Base-by-base conservation (phyloP, 2,329 filamentous ascomycete genomes). In the Fusarium domesticum region DNA sequence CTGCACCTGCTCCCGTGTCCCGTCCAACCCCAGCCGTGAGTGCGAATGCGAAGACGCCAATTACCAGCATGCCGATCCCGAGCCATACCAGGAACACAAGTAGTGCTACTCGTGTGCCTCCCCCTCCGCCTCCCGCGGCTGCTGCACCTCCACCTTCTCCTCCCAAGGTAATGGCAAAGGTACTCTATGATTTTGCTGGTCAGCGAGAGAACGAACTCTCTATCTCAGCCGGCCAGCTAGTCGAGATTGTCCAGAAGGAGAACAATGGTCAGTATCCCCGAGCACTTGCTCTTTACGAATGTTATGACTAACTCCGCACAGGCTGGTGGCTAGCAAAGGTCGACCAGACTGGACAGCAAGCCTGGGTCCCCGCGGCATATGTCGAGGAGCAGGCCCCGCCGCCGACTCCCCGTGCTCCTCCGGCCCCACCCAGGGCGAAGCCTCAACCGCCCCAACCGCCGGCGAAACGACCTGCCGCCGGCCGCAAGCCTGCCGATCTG, bases 251-350 rank as follows among this genome's bases (percentile, higher is more conserved):
- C n/a, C 86, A 93, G 62, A 96, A 96, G 69, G 92, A 96, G 69
- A 84, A 80, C 66, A 97, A 97, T 64, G 93, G 92, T 96, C 80
- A 67, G 84, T 48, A 11, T n/a, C n/a, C n/a, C 35, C 37, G 45
- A 3, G 10, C 2, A 35, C 4, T 3, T 4, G 32, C 34, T 11
- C 20, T n/a, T 15, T n/a, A 8, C 14, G 18, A 42, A 18, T 18
- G 19, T 14, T 3, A 14, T 14, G 14, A 39, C 69, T 75, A 65
- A 76, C 54, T 42, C 17, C 33, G 20, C 28, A 11, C 17, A 96
- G 92, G 93, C 41, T 98, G 93, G 93, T 97, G 92, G 92, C 76
- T 97, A 36, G 93, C 85, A 51, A 92, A 89, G 73, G 87, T 47
- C 23, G 42, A 43, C 17, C 42, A 85, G 50, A 70, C 55, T 6